Percentiles rank a stretch among this genome's conserved stretches.
phyloP scores from a whole-genome alignment of 768 basidiomycete genomes.

The Mrakia hoshinonis region DNA sequence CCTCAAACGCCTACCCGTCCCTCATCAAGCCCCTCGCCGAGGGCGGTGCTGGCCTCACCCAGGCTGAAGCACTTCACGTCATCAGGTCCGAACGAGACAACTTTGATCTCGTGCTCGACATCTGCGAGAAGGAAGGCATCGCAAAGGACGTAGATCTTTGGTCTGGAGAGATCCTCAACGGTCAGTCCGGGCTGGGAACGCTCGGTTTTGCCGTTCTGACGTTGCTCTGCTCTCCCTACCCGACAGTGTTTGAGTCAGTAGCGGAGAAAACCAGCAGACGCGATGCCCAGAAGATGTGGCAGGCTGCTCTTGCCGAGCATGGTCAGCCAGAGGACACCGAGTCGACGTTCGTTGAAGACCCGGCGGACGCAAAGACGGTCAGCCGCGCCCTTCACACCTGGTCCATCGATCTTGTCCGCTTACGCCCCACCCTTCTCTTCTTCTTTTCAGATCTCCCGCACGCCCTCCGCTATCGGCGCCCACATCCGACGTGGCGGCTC shows the following conservation, averaged over 20 bases:
- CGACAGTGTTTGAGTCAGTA: conserved; percentile 5
- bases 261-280: conserved; percentile 1
- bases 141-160: conserved; percentile 18
- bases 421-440: background rate
- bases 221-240: too few relatives aligned
- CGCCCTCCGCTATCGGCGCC: conserved; percentile 19
- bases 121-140: conserved; percentile 17
- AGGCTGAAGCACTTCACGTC: conserved; percentile 20
- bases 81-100: conserved; percentile 23
- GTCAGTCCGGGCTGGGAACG: background rate
- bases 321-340: conserved; percentile 16
- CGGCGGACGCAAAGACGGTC: conserved; percentile 21
- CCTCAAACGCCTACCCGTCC: conserved; percentile 3
- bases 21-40: conserved; percentile 13
- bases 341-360: conserved; percentile 15
- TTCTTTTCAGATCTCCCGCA: conserved; percentile 12
- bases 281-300: background rate
- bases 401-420: background rate
- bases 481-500: conserved; percentile 18
- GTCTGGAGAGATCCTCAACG: conserved; percentile 6
- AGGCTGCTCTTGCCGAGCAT: conserved; percentile 2
- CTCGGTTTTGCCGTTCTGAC: background rate
- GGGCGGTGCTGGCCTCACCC: conserved; percentile 18
- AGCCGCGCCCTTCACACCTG: background rate
- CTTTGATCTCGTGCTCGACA: conserved; percentile 13